A percentile compares a stretch with the other conserved stretches of the same genome.
phyloP scores from a whole-genome alignment of 768 basidiomycete genomes.

The Lactifluus echinatus region DNA sequence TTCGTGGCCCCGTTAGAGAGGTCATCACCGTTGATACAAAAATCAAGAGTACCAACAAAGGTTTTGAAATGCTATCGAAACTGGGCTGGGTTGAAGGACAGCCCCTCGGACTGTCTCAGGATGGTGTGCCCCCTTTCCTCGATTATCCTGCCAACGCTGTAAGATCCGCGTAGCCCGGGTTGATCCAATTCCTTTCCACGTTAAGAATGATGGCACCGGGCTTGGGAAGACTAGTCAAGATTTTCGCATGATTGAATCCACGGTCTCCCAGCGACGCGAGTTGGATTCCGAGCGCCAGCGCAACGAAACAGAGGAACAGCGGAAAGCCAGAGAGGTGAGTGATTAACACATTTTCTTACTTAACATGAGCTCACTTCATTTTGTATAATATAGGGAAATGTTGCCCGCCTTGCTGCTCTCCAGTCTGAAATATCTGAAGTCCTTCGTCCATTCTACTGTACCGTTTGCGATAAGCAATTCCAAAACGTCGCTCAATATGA shows the following conservation, averaged over 20 bases:
- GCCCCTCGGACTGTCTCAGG: constrained; percentile 64
- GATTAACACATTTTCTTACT: background rate
- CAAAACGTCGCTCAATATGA: constrained; percentile 80
- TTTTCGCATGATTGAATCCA: constrained; percentile 75
- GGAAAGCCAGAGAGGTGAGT: constrained; percentile 59
- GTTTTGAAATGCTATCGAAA: constrained; percentile 71
- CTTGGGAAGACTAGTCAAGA: constrained; percentile 75
- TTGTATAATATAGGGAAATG: constrained; percentile 39
- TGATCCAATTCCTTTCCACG: constrained; percentile 74
- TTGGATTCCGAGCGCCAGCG: constrained; percentile 76
- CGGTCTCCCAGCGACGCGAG: constrained; percentile 71
- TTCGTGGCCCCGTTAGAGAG: constrained; percentile 44
- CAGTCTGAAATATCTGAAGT: constrained; percentile 59
- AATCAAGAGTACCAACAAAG: constrained; percentile 71
- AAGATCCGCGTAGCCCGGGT: constrained; percentile 48
- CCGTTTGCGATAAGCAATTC: constrained; percentile 82
- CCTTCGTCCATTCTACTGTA: constrained; percentile 70
- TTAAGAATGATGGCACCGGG: constrained; percentile 71
- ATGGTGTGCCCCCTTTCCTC: constrained; percentile 40
- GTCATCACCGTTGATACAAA: constrained; percentile 75
- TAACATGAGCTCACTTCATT: background rate
- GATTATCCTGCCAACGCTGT: background rate
- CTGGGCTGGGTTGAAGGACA: constrained; percentile 80
- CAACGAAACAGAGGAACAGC: constrained; percentile 74
- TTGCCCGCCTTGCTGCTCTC: constrained; percentile 56